Evolutionary conservation across 2,329 filamentous ascomycete genomes (phyloP).

Genomic region (Venturia oleaginea): DNA sequence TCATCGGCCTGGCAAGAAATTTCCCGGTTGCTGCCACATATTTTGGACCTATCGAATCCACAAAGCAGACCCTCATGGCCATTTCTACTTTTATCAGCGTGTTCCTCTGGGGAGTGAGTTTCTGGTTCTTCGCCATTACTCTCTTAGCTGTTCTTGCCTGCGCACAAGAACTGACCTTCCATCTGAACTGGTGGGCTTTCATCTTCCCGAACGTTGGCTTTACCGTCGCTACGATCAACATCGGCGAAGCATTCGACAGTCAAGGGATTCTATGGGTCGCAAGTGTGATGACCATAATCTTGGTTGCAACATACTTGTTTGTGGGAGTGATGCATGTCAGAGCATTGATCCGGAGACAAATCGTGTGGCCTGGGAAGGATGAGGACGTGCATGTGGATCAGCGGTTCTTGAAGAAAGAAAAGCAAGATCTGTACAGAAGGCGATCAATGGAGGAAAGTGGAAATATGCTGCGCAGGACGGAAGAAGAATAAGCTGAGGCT

Average conservation of each 20-base stretch:
- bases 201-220: conserved; percentile 59
- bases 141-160: conserved; percentile 28
- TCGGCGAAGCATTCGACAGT: conserved; percentile 46
- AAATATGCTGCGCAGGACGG: not conserved
- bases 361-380: conserved; percentile 52
- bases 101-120: conserved; percentile 40
- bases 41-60: not conserved
- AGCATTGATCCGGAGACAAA: conserved; percentile 42
- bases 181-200: conserved; percentile 53
- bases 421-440: not conserved
- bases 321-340: conserved; percentile 41
- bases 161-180: conserved; percentile 30
- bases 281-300: conserved; percentile 46
- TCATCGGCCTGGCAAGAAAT: not conserved
- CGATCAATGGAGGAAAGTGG: not conserved
- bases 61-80: not conserved
- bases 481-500: not conserved
- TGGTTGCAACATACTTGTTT: conserved; percentile 48
- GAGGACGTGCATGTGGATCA: conserved; percentile 39
- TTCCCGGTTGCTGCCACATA: not conserved
- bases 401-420: not conserved
- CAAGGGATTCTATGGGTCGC: conserved; percentile 44
- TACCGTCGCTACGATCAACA: conserved; percentile 48
- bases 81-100: conserved; percentile 23
- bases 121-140: conserved; percentile 43